Base-by-base conservation (phyloP, 192 early-diverging fungal genomes). In the Funneliformis geosporum region DNA sequence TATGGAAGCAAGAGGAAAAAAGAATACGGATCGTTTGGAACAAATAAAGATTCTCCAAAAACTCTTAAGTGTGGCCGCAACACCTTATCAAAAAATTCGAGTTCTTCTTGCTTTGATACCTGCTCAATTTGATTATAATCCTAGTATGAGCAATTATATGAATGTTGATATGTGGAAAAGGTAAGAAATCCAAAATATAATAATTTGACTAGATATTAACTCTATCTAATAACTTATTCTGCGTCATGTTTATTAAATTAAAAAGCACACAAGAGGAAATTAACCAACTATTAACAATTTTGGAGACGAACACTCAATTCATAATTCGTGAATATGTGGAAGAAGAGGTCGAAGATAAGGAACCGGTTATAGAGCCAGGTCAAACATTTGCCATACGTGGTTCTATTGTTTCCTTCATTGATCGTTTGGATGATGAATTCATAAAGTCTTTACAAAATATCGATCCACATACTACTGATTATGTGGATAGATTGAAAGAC, bases 371-470 rank as follows among this genome's bases (percentile, higher is more conserved):
- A 66, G 84, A 87, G 38, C 81, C 84, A 59, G 93, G 88, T 27
- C 79, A 91, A 68, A 73, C 82, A 23, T 84, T 93, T 18, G 81
- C 82, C 14, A 84, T 98, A 75, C 94, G 92, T 66, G 98, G 97
- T 73, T 95, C 93, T 50, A 87, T 99, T 71, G 86, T 93, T 68
- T 89, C 94, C 60, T 93, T 95, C 66, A 86, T 99, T 42, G 98
- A 99, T 79, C 93, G 97, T 39, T 86, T 99, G 59, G 96, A 98
- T 86, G 97, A 99, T 75, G 98, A 99, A 87, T 99, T 98, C 86
- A 94, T 90, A 79, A 94, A 95, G 85, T 94, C 96, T 38, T 90
- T 99, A 60, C 97, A 97, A 83, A 91, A 92, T 82, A 96, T 97
- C 81, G 98, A 99, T 87, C 97, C 97, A 74, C 96, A 98, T 84